Percentiles rank a stretch among this genome's conserved stretches.
phyloP scores from a whole-genome alignment of 805 yeast genomes.

The Nakazawaea sp. region DNA sequence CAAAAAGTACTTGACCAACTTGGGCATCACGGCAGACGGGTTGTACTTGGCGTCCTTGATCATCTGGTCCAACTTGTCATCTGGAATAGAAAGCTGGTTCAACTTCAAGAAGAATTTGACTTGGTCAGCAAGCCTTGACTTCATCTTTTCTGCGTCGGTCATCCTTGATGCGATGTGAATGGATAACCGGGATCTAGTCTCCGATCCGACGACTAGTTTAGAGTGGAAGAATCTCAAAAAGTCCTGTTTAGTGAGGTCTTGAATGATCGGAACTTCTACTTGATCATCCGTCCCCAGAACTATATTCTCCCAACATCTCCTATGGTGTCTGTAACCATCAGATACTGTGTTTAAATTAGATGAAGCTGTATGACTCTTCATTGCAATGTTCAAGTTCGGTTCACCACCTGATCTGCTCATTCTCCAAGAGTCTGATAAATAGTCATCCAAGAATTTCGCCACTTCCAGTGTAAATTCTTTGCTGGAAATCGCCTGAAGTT shows the following conservation, averaged over 20 bases:
- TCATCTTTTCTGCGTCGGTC: slow-evolving; percentile 17
- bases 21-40: slow-evolving; percentile 29
- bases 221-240: slow-evolving; percentile 29
- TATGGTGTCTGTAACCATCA: slow-evolving; percentile 32
- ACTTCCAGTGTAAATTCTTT: too few species aligned
- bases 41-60: slow-evolving; percentile 31
- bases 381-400: slow-evolving; percentile 19
- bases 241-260: slow-evolving; percentile 22
- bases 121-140: slow-evolving; percentile 26
- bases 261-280: slow-evolving; percentile 26
- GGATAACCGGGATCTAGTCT: slow-evolving; percentile 31
- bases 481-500: slow-evolving; percentile 25
- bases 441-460: slow-evolving; percentile 28
- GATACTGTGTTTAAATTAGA: slow-evolving; percentile 8
- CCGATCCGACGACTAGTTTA: slow-evolving; percentile 21
- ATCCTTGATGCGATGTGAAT: slow-evolving; percentile 32
- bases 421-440: slow-evolving; percentile 14
- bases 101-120: slow-evolving; percentile 36
- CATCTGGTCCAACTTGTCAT: slow-evolving; percentile 30
- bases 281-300: slow-evolving; percentile 24
- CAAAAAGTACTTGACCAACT: slow-evolving; percentile 34
- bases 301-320: slow-evolving; percentile 43
- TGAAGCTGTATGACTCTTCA: slow-evolving; percentile 15
- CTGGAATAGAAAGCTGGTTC: slow-evolving; percentile 40
- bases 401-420: slow-evolving; percentile 14